These are phyloP conservation scores for Hygrophila difformis DNA, from an alignment of 257 asterid genomes.

Conservation along the genomic window DNA sequence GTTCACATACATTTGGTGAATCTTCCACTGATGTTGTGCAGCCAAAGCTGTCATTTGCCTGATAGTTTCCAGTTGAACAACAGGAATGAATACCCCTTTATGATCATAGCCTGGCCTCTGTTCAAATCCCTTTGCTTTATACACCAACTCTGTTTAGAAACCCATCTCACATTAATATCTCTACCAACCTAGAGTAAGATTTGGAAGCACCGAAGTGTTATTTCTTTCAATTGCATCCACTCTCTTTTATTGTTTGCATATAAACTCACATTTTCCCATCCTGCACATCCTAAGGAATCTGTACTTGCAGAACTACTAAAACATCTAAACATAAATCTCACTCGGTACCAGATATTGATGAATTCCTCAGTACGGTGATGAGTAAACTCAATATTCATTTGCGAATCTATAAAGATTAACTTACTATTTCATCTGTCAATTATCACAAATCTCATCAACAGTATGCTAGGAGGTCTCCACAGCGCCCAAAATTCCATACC, in stretches of 20 bases:
- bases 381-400: no score
- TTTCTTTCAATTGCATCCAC: neutral
- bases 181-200: slow-evolving; percentile 1
- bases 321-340: no score
- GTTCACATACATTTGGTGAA: slow-evolving; percentile 11
- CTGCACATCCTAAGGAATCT: no score
- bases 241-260: neutral
- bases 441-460: no score
- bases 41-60: slow-evolving; percentile 4
- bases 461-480: no score
- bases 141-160: slow-evolving; percentile 1
- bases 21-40: slow-evolving; percentile 8
- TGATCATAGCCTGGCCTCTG: slow-evolving; percentile 7
- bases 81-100: slow-evolving; percentile 4
- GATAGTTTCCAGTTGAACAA: slow-evolving; percentile 11
- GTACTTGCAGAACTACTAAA: no score
- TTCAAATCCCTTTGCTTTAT: slow-evolving; percentile 11
- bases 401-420: no score
- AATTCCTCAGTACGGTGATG: no score
- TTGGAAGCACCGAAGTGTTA: neutral
- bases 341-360: no score
- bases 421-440: no score
- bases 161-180: slow-evolving; percentile 1
- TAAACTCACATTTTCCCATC: no score
- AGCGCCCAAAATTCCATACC: no score